Base-by-base conservation (phyloP, 441 rosid genomes). In the Populus hybrid region DNA sequence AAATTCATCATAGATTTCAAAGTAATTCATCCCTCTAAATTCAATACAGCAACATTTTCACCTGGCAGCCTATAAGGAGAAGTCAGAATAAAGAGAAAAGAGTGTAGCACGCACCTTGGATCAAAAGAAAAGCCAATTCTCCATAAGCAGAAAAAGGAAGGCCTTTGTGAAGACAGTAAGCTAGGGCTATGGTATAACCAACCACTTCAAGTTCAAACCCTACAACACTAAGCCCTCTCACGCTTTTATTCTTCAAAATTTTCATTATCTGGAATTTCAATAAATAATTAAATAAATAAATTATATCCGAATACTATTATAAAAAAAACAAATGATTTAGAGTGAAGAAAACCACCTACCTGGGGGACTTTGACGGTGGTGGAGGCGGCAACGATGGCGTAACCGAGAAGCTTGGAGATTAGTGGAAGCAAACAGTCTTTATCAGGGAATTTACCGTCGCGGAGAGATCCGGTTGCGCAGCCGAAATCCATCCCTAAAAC, bases 281-380 rank as follows among this genome's bases (percentile, higher is more conserved):
- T 21, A 28, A 18, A 57, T 18, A 26, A 42, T 1, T 26, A 63
- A 50, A 40, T 18, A 59, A 70, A 70, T 16, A 59, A 66, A 73
- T 11, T 6, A 21, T 14, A 12, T 18, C n/a, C 9, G 10, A 26
- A 23, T 0, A 53, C 26, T 12, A 23, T 30, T 35, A 16, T 16
- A 67, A 35, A 19, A 75, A 70, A 67, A 53, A 24, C 40, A 70
- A 14, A 12, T 24, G 16, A 18, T 46, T 23, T 40, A 5, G 36
- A 23, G 7, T 50, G 2, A 57, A 38, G 9, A 46, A 14, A 14
- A 46, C 18, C 6, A 14, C 57, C 19, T 5, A 93, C 98, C 98
- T 93, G 99, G 63, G 99, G 98, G 75, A 95, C 88, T 79, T 95
- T 95, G 85, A 95, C 99, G 74, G 97, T 92, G 88, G 96, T 92